phyloP scores from a whole-genome alignment of 2,329 filamentous ascomycete genomes.

The Cucurbitaria berberidis region DNA sequence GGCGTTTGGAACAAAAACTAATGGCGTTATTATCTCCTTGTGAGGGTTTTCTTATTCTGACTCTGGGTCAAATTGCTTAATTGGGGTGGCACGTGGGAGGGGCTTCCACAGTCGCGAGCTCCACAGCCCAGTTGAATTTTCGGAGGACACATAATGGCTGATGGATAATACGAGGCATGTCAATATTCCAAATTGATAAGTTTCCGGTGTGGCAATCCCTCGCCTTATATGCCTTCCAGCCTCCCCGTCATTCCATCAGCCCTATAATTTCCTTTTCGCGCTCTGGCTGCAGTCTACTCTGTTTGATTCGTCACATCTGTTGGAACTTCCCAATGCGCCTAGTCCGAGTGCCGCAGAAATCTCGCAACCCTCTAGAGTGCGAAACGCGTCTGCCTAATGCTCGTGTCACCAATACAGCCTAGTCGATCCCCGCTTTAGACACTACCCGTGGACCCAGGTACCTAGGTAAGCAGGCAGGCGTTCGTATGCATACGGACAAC shows the following conservation, averaged over 20 bases:
- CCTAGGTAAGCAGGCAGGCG: too few relatives aligned
- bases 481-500: background rate
- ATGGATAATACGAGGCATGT: background rate
- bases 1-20: background rate
- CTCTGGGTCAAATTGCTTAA: background rate
- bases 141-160: too few relatives aligned
- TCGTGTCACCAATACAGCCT: background rate
- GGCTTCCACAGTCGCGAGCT: background rate
- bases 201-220: background rate
- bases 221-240: background rate
- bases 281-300: background rate
- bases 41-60: background rate
- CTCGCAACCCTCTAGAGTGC: background rate
- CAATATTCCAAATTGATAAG: background rate
- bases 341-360: background rate
- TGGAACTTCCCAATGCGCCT: background rate
- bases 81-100: background rate
- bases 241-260: background rate
- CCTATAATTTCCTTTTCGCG: background rate
- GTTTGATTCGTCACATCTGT: background rate
- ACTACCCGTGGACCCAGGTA: too few relatives aligned
- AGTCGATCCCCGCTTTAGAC: background rate
- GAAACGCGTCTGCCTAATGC: conserved; percentile 3
- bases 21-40: background rate
- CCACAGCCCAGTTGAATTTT: background rate